Conservation (phyloP, 2,329 filamentous ascomycete genomes). For the Aspergillus quadrilineatus region DNA sequence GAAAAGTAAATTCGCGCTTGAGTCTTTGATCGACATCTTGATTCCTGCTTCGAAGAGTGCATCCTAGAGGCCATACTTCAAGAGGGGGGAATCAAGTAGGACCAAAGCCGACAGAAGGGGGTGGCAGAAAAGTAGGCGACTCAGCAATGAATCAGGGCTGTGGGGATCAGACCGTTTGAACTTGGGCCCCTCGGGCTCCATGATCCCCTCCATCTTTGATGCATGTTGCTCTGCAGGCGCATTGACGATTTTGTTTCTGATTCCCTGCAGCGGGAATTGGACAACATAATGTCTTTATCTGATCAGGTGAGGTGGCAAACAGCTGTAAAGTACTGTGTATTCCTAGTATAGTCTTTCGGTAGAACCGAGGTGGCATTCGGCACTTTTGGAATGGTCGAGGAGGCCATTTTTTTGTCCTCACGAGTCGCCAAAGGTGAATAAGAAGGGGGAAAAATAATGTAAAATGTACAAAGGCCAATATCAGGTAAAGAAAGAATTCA, state of each 20-base stretch:
- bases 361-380: not conserved
- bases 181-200: conserved; percentile 9
- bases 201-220: conserved; percentile 19
- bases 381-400: not conserved
- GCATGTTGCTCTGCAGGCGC: conserved; percentile 20
- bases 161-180: not conserved
- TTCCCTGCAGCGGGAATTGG: conserved; percentile 11
- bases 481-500: not conserved
- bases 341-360: not conserved
- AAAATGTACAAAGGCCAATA: not conserved
- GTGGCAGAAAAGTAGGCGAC: not conserved
- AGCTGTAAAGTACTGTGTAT: not conserved
- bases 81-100: not conserved
- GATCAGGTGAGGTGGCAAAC: not conserved
- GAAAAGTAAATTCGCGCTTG: not conserved
- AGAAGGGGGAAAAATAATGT: not conserved
- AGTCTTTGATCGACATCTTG: not conserved
- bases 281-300: not conserved
- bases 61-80: not conserved
- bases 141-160: not conserved
- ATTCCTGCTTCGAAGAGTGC: not conserved
- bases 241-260: conserved; percentile 17
- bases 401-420: not conserved
- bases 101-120: not conserved
- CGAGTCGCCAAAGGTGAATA: too few relatives aligned